Conservation (phyloP, 2,329 filamentous ascomycete genomes). For the Exophiala phaeomuriformis region DNA sequence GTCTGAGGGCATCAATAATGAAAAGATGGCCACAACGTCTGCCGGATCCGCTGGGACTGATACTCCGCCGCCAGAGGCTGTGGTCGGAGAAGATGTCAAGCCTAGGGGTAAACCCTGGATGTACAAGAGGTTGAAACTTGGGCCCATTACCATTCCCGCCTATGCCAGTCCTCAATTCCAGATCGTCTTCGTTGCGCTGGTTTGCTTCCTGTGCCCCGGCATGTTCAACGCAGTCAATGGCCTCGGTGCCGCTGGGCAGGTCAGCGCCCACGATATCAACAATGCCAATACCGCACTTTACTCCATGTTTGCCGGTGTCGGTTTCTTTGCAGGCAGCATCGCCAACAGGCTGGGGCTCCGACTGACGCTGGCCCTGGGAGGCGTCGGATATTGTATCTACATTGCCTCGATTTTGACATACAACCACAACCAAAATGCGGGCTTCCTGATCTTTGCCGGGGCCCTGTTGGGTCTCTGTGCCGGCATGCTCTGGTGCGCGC, state of each 20-base stretch:
- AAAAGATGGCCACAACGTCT: slow-evolving; percentile 21
- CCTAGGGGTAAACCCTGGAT: slow-evolving; percentile 49
- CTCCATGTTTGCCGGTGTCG: slow-evolving; percentile 55
- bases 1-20: slow-evolving; percentile 18
- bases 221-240: slow-evolving; percentile 65
- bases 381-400: slow-evolving; percentile 34
- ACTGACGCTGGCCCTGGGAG: slow-evolving; percentile 30
- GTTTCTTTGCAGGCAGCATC: slow-evolving; percentile 47
- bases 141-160: slow-evolving; percentile 51
- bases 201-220: slow-evolving; percentile 65
- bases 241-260: slow-evolving; percentile 57
- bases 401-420: slow-evolving; percentile 36
- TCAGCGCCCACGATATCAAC: slow-evolving; percentile 53
- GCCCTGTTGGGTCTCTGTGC: slow-evolving; percentile 36
- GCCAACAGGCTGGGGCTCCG: slow-evolving; percentile 31
- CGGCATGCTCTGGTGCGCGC: slow-evolving; percentile 37
- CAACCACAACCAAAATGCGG: slow-evolving; percentile 35
- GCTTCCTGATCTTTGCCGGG: slow-evolving; percentile 37
- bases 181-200: slow-evolving; percentile 62
- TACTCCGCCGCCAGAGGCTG: slow-evolving; percentile 12
- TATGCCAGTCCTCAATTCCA: slow-evolving; percentile 69
- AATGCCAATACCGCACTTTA: slow-evolving; percentile 65
- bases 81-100: slow-evolving; percentile 7
- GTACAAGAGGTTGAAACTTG: slow-evolving; percentile 56
- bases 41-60: slow-evolving; percentile 14